Evolutionary conservation across 441 rosid species (phyloP).

Genomic region (Mallotus repandus): DNA sequence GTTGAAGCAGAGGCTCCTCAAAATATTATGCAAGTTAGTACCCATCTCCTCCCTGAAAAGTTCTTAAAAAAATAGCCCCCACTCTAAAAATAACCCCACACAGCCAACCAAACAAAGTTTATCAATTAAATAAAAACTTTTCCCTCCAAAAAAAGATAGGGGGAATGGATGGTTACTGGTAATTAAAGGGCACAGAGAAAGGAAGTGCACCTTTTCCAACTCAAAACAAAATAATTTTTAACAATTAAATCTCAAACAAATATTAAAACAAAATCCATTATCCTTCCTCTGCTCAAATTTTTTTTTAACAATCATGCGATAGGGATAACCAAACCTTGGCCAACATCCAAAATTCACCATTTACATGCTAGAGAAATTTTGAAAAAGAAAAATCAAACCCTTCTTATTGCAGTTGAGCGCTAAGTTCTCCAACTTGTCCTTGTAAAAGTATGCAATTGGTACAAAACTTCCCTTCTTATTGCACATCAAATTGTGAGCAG

Average conservation of each 20-base stretch:
- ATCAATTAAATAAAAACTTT: slow-evolving; percentile 28
- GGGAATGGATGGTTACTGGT: no score
- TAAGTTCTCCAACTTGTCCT: slow-evolving; percentile 56
- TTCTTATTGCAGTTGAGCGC: slow-evolving; percentile 47
- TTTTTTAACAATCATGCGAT: no score
- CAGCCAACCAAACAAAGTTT: slow-evolving; percentile 7
- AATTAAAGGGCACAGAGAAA: no score
- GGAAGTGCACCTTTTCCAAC: no score
- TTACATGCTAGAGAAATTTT: neutral
- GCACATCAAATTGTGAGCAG: slow-evolving; percentile 91
- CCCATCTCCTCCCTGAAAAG: slow-evolving; percentile 36
- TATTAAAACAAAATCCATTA: no score
- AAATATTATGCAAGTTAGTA: slow-evolving; percentile 49
- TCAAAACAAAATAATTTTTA: no score
- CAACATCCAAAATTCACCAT: no score
- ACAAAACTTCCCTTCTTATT: slow-evolving; percentile 60
- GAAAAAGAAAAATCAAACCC: neutral
- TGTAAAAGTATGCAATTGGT: slow-evolving; percentile 59
- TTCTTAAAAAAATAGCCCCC: slow-evolving; percentile 27
- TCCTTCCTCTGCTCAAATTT: no score
- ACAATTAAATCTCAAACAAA: no score
- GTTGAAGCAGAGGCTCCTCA: slow-evolving; percentile 77
- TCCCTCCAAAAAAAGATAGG: slow-evolving; percentile 18
- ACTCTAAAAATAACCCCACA: slow-evolving; percentile 13
- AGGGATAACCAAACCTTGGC: no score